These are phyloP conservation scores for Pulveroboletus sp. DNA, from an alignment of 768 basidiomycete species.

Conservation along the genomic window DNA sequence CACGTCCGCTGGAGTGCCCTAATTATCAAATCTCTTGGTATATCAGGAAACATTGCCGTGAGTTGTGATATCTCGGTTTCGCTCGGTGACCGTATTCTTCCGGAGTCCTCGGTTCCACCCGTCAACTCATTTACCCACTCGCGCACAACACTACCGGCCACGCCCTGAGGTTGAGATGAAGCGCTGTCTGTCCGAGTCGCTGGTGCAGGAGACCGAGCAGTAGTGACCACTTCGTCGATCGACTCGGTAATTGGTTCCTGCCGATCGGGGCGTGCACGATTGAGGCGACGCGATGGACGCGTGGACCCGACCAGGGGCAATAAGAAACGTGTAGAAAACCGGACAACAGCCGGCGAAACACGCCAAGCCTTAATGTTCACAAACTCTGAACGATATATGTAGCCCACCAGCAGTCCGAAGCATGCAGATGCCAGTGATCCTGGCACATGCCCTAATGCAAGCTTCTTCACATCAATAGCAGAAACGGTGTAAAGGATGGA, in stretches of 20 bases:
- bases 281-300: slow-evolving; percentile 58
- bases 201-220: slow-evolving; percentile 41
- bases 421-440: slow-evolving; percentile 57
- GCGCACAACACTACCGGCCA: slow-evolving; percentile 48
- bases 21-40: slow-evolving; percentile 67
- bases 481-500: neutral
- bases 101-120: slow-evolving; percentile 51
- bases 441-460: slow-evolving; percentile 63
- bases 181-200: slow-evolving; percentile 20
- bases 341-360: slow-evolving; percentile 54
- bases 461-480: slow-evolving; percentile 37
- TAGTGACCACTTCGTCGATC: slow-evolving; percentile 58
- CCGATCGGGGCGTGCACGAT: slow-evolving; percentile 68
- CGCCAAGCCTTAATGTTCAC: slow-evolving; percentile 78
- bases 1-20: slow-evolving; percentile 81
- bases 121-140: slow-evolving; percentile 82
- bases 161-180: slow-evolving; percentile 19
- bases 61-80: slow-evolving; percentile 74
- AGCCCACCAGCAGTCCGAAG: slow-evolving; percentile 66
- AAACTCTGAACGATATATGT: slow-evolving; percentile 80
- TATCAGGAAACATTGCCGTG: slow-evolving; percentile 78
- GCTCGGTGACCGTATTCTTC: slow-evolving; percentile 63
- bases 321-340: slow-evolving; percentile 53
- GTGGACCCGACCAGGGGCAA: slow-evolving; percentile 65
- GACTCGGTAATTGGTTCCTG: slow-evolving; percentile 15